phyloP scores from a whole-genome alignment of 1,284 basidiomycete genomes.

The Ustilago tritici region DNA sequence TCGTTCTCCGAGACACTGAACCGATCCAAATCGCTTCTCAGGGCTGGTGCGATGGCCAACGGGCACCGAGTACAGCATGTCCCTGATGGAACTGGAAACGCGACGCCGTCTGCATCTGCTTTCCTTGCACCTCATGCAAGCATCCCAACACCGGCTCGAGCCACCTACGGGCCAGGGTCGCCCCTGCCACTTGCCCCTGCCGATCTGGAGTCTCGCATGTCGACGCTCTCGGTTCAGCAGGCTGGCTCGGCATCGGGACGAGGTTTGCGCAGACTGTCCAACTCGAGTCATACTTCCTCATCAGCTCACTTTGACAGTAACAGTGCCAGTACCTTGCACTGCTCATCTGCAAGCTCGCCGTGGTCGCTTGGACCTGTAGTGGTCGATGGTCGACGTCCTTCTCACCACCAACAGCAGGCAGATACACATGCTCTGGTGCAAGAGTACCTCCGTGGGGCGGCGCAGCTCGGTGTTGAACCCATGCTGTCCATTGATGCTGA shows the following conservation, averaged over 20 bases:
- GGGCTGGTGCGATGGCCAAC: slow-evolving; percentile 31
- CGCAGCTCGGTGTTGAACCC: slow-evolving; percentile 19
- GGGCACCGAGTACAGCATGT: slow-evolving; percentile 8
- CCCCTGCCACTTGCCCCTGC: slow-evolving; percentile 19
- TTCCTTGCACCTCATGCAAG: slow-evolving; percentile 13
- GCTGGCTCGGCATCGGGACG: slow-evolving; percentile 4
- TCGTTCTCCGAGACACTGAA: slow-evolving; percentile 59
- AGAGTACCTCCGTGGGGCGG: slow-evolving; percentile 42
- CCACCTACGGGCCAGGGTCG: slow-evolving; percentile 21
- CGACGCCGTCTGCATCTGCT: slow-evolving; percentile 2
- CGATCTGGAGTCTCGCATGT: slow-evolving; percentile 40
- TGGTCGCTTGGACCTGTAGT: slow-evolving; percentile 33
- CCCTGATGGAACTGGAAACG: background rate
- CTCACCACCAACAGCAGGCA: slow-evolving; percentile 32
- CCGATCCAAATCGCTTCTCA: slow-evolving; percentile 56
- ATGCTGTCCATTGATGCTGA: slow-evolving; percentile 22
- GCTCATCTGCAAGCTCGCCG: slow-evolving; percentile 41
- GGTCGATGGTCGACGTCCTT: slow-evolving; percentile 8
- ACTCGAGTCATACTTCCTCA: slow-evolving; percentile 39
- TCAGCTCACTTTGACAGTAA: slow-evolving; percentile 44
- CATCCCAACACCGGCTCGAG: slow-evolving; percentile 17
- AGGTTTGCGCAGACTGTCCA: slow-evolving; percentile 25
- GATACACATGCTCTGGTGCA: slow-evolving; percentile 46
- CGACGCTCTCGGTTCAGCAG: slow-evolving; percentile 36
- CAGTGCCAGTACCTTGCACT: slow-evolving; percentile 36